Evolutionary conservation across 345 rosid species (phyloP).

Genomic region (Populus ilicifolia): DNA sequence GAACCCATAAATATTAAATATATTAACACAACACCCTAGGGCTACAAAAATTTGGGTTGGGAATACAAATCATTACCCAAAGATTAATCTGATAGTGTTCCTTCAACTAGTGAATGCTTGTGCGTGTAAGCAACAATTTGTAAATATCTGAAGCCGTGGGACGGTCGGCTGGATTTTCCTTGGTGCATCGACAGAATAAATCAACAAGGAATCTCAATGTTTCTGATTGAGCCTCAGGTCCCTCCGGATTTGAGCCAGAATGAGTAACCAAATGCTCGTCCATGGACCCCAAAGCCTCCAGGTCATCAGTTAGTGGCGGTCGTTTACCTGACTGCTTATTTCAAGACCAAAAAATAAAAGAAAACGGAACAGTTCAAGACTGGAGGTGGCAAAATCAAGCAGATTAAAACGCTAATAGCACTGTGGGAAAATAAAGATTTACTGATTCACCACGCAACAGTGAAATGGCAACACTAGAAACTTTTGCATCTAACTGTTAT

Average conservation of each 20-base stretch:
- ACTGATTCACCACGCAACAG: background rate
- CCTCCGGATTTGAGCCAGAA: constrained; percentile 27
- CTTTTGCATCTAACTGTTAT: background rate
- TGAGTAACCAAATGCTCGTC: constrained; percentile 28
- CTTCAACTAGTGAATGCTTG: constrained; percentile 21
- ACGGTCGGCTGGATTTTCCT: constrained; percentile 62
- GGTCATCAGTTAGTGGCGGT: constrained; percentile 56
- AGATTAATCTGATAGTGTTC: constrained; percentile 5
- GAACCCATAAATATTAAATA: constrained; percentile 9
- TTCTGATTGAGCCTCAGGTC: constrained; percentile 42
- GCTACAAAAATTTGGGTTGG: constrained; percentile 25
- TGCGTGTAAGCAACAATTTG: constrained; percentile 36
- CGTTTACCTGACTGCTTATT: constrained; percentile 62
- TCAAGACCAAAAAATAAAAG: background rate
- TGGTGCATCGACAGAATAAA: constrained; percentile 62
- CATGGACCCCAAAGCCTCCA: constrained; percentile 43
- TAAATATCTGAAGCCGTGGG: constrained; percentile 58
- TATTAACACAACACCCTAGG: constrained; percentile 13
- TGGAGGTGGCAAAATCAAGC: constrained; percentile 1
- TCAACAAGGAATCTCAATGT: constrained; percentile 63
- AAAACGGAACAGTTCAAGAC: background rate
- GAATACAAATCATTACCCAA: constrained; percentile 8
- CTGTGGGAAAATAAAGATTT: background rate
- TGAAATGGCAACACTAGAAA: background rate
- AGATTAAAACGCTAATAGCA: background rate